Evolutionary conservation across 345 rosid genomes (phyloP), one percentile per base, ranked within the genome.

Genomic region (Eucalyptus regnans): DNA sequence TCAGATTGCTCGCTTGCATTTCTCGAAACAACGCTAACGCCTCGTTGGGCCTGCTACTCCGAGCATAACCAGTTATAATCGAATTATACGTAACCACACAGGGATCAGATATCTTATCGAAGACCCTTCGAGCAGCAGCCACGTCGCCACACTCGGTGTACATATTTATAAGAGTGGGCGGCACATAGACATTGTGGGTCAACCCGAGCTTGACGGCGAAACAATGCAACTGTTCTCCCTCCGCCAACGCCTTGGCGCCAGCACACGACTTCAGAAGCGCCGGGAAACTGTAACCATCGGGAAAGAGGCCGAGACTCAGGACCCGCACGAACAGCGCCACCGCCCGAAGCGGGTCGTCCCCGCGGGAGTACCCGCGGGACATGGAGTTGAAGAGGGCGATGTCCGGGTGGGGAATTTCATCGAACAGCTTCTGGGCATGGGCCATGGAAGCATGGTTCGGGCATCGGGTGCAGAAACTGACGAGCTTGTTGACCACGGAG

Each of bases 41-140:
- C 90, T 92, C 95, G 86, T 96, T 96, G 1, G 98, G 97, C 86
- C 95, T 90, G 89, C 96, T 96, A 46, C 92, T 94, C 88, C 93
- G 96, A 64, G 95, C 93, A 86, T 95, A 96, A 4, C 95, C 97
- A 6, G 96, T 90, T 81, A 96, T 94, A 91, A 97, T 95, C 17
- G 99, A 95, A 64, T 97, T 97, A 68, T 95, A 97, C 10, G 92
- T 94, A 86, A 97, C 96, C 50, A 97, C 94, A 62, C 97, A 94
- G 18, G 95, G 98, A 25, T 94, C 95, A 37, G 88, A 49, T 25
- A 95, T 89, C 90, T 93, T 90, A 89, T 95, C 93, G 22, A 97
- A 97, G 46, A 95, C 94, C 85, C 91, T 89, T 14, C 93, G 91
- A 85, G 98, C 97, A 20, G 93, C 91, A 88, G 92, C 95, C 89